Conservation (phyloP, 345 rosid genomes). For the Eucalyptus regnans region DNA sequence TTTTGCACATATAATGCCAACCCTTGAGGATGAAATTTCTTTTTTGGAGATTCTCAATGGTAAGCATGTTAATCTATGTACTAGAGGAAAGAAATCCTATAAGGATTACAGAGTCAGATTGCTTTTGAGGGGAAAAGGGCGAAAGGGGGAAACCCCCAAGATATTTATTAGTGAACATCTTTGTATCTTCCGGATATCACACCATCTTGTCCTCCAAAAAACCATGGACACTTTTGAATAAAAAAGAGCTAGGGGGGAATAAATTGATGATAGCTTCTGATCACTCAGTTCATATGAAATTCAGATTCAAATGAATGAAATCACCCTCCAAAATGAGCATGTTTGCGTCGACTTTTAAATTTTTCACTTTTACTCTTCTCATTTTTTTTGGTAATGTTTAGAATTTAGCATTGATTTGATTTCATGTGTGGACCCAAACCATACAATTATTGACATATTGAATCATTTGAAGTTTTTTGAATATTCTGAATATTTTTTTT, state of each 20-base stretch:
- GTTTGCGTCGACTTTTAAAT: background rate
- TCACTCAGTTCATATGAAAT: background rate
- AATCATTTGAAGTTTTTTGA: background rate
- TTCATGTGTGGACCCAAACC: background rate
- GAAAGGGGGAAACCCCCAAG: background rate
- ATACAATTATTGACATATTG: background rate
- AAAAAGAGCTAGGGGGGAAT: background rate
- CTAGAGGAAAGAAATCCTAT: background rate
- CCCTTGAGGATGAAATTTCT: background rate
- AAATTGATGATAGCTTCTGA: background rate
- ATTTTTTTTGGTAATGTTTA: background rate
- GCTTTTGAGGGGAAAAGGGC: background rate
- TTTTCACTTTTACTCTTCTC: background rate
- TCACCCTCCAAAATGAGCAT: background rate
- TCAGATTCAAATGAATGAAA: background rate
- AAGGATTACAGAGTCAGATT: background rate
- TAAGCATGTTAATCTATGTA: background rate
- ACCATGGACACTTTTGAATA: background rate
- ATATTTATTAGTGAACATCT: background rate
- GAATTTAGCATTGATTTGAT: background rate
- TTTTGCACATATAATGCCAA: background rate
- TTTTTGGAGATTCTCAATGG: background rate
- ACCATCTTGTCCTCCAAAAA: background rate
- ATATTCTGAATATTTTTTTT: background rate
- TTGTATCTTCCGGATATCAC: background rate